Percentiles rank a stretch among this genome's conserved stretches.
Conservation (phyloP, 225 moss, liverwort and hornwort genomes). For the Marchantia paleacea region DNA sequence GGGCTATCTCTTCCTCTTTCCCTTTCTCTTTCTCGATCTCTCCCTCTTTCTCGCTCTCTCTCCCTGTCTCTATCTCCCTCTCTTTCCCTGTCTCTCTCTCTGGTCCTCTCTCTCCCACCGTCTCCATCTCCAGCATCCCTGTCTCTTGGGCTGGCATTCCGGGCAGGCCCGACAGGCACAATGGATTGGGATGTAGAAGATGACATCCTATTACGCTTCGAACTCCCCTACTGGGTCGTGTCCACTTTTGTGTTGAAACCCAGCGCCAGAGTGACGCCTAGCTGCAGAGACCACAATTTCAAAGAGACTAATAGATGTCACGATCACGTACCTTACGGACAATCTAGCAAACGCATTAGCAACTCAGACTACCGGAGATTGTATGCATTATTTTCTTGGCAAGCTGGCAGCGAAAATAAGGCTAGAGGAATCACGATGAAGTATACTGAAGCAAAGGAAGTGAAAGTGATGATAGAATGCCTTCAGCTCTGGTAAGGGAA, state of each 20-base stretch:
- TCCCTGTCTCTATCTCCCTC: slow-evolving; percentile 25
- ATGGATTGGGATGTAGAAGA: slow-evolving; percentile 6
- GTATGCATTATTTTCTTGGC: neutral
- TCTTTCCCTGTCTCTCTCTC: slow-evolving; percentile 22
- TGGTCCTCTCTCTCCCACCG: slow-evolving; percentile 21
- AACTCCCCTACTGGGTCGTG: neutral
- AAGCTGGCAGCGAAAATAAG: neutral
- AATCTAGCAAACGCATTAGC: neutral
- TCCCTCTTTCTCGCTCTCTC: slow-evolving; percentile 34
- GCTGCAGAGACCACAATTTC: neutral
- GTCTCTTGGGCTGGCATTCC: neutral
- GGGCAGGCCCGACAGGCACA: slow-evolving; percentile 17
- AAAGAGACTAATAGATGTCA: neutral
- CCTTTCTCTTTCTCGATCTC: slow-evolving; percentile 34
- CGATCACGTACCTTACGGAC: neutral
- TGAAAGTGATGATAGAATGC: neutral
- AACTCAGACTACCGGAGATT: neutral
- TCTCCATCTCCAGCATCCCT: slow-evolving; percentile 5
- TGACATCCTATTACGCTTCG: neutral
- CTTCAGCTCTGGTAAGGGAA: neutral
- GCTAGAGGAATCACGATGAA: neutral
- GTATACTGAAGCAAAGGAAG: neutral
- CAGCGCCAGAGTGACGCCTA: neutral
- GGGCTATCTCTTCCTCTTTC: slow-evolving; percentile 15
- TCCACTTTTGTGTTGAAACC: neutral